Conservation (phyloP, 148 eudicot species). For the Camellia lanceoleosa region DNA sequence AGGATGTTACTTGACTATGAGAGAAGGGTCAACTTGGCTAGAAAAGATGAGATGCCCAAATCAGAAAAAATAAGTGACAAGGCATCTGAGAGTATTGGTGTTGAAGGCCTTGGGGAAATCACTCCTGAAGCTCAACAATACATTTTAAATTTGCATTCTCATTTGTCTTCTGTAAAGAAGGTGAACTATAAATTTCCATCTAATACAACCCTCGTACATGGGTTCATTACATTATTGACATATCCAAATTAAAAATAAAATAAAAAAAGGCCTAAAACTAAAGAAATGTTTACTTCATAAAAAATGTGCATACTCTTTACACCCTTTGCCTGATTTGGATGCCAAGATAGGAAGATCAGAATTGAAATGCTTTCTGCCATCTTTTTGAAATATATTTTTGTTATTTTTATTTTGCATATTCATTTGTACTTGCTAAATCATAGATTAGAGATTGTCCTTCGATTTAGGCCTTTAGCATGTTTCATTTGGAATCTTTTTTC, state of each 20-base stretch:
- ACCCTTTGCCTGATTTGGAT: not conserved
- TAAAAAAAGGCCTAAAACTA: not conserved
- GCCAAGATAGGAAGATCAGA: not conserved
- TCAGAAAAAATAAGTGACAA: slow-evolving; percentile 35
- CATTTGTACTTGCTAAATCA: not conserved
- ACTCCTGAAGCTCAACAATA: slow-evolving; percentile 63
- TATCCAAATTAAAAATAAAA: too few relatives aligned
- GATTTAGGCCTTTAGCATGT: not conserved
- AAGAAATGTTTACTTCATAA: not conserved
- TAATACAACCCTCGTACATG: not conserved
- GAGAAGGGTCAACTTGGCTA: slow-evolving; percentile 29
- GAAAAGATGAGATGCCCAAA: slow-evolving; percentile 35
- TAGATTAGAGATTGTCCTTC: not conserved
- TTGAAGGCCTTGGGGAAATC: slow-evolving; percentile 70
- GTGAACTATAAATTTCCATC: slow-evolving; percentile 27
- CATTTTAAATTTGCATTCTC: slow-evolving; percentile 67
- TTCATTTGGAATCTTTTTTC: not conserved
- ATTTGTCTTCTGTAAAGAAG: slow-evolving; percentile 68
- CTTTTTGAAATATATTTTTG: not conserved
- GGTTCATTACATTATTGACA: not conserved
- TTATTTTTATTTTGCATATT: not conserved
- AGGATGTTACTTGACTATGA: slow-evolving; percentile 49
- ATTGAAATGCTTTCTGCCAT: not conserved
- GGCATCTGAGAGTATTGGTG: slow-evolving; percentile 30
- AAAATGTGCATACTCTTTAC: not conserved